These are phyloP conservation scores for Ceratobasidium sp. DNA, from an alignment of 1,284 basidiomycete genomes.

Conservation along the genomic window DNA sequence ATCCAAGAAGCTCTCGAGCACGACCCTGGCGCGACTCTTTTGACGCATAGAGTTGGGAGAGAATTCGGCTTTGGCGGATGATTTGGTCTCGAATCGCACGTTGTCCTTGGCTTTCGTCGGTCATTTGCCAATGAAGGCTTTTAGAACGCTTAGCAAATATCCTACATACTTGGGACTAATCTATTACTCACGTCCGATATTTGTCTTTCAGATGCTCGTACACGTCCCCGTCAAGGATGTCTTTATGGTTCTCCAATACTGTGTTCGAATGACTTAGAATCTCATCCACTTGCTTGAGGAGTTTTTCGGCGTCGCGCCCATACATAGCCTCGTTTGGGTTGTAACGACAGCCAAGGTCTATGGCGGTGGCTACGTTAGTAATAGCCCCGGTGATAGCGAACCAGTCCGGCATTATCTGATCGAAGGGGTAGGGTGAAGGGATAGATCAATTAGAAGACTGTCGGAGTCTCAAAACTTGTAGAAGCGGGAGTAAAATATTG, in stretches of 20 bases:
- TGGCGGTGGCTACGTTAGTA: conserved; percentile 21
- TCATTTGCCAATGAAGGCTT: conserved; percentile 43
- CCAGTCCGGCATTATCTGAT: conserved; percentile 32
- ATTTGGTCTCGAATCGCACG: conserved; percentile 25
- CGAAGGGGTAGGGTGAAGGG: background rate
- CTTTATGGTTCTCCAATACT: conserved; percentile 38
- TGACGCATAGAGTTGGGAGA: conserved; percentile 23
- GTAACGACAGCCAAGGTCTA: conserved; percentile 22
- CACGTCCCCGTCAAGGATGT: background rate
- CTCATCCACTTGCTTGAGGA: conserved; percentile 30
- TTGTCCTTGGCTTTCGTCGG: conserved; percentile 17
- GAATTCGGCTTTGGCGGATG: conserved; percentile 31
- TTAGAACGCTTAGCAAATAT: background rate
- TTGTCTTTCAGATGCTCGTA: conserved; percentile 12
- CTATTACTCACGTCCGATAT: conserved; percentile 12
- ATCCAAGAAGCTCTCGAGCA: background rate
- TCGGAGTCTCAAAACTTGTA: conserved; percentile 16
- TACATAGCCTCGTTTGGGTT: background rate
- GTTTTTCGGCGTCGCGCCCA: background rate
- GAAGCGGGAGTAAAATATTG: conserved; percentile 13
- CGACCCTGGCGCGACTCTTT: conserved; percentile 7
- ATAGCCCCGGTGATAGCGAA: conserved; percentile 22
- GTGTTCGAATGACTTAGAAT: conserved; percentile 15
- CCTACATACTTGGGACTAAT: background rate
- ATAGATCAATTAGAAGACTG: conserved; percentile 15